These are phyloP conservation scores for Candida sanyiensis DNA, from an alignment of 805 yeast species.

Conservation along the genomic window DNA sequence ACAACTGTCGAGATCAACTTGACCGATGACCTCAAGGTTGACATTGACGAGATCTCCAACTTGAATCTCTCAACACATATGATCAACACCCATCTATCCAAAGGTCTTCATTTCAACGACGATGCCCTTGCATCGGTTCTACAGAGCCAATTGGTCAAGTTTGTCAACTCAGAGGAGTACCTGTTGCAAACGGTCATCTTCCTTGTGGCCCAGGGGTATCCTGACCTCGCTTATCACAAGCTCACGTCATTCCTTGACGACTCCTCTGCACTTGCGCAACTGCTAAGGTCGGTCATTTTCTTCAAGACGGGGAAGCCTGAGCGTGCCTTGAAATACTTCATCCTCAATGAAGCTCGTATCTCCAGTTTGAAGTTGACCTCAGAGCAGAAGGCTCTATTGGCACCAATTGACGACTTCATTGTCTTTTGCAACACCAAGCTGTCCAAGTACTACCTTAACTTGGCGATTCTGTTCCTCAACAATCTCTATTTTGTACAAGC, in stretches of 20 bases:
- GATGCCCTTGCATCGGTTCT: conserved; percentile 13
- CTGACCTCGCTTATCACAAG: conserved; percentile 15
- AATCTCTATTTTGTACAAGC: conserved; percentile 29
- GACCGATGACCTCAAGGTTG: conserved; percentile 10
- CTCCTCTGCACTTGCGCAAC: conserved; percentile 15
- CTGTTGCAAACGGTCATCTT: conserved; percentile 9
- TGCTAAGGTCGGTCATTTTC: conserved; percentile 21
- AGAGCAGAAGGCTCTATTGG: conserved; percentile 21
- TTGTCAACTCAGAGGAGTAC: conserved; percentile 17
- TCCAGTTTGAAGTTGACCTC: conserved; percentile 20
- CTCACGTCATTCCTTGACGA: conserved; percentile 16
- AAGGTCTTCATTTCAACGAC: conserved; percentile 15
- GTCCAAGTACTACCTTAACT: conserved; percentile 33
- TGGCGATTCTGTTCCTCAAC: conserved; percentile 33
- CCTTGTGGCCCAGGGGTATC: conserved; percentile 11
- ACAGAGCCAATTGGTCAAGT: conserved; percentile 15
- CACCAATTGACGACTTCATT: conserved; percentile 19
- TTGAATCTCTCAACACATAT: background rate
- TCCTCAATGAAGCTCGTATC: conserved; percentile 25
- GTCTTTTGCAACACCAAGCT: conserved; percentile 28
- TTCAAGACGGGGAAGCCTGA: conserved; percentile 24
- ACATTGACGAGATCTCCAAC: conserved; percentile 18
- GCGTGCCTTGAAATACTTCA: conserved; percentile 29
- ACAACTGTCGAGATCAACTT: conserved; percentile 16
- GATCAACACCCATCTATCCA: conserved; percentile 10